Percentiles rank a stretch among this genome's conserved stretches.
phyloP scores from a whole-genome alignment of 768 basidiomycete genomes.

The Tulasnella sp. region DNA sequence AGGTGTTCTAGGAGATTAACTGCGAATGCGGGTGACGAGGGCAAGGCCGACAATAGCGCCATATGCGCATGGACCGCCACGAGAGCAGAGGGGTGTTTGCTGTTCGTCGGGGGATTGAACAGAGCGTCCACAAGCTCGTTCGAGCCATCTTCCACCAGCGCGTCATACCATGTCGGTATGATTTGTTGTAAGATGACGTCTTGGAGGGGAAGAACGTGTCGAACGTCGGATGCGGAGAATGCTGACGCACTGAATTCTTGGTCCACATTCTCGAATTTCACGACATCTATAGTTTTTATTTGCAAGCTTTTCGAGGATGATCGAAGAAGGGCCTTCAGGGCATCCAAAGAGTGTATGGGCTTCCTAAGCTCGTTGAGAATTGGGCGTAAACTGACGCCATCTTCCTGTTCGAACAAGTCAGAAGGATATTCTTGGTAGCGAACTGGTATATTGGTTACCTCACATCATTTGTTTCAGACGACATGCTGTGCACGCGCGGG shows the following conservation, averaged over 20 bases:
- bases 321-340: neutral
- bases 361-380: conserved; percentile 8
- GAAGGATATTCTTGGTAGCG: neutral
- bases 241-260: neutral
- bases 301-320: neutral
- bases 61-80: conserved; percentile 42
- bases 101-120: conserved; percentile 59
- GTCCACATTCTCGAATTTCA: neutral
- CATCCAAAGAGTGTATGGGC: neutral
- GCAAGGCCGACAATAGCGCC: conserved; percentile 61
- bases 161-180: conserved; percentile 63
- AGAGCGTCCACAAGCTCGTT: conserved; percentile 56
- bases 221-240: neutral
- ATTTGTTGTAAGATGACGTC: conserved; percentile 58
- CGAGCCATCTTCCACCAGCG: conserved; percentile 50
- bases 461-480: neutral
- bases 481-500: neutral
- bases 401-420: neutral
- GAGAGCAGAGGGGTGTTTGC: conserved; percentile 49
- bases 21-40: conserved; percentile 49
- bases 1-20: conserved; percentile 56
- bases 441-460: neutral
- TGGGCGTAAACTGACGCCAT: neutral
- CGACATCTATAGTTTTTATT: too few relatives aligned
- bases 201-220: conserved; percentile 57